Percentiles rank a stretch among this genome's conserved stretches.
These are phyloP conservation scores for Moniliophthora roreri DNA, from an alignment of 1,284 basidiomycete species.

Conservation along the genomic window DNA sequence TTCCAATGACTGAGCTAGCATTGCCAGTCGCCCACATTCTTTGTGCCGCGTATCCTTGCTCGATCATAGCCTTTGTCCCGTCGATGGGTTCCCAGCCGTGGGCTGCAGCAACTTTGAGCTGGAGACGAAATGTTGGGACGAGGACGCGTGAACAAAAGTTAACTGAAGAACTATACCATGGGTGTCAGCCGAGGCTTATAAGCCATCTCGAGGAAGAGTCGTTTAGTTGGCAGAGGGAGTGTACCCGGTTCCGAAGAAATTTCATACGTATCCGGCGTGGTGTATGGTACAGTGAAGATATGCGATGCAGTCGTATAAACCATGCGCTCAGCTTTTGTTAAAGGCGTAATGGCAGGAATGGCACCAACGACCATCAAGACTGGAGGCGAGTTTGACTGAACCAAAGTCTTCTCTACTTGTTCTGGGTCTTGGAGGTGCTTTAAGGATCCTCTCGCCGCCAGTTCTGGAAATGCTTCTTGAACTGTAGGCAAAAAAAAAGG, in stretches of 20 bases:
- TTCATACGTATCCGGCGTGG: not conserved
- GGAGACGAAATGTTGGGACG: slow-evolving; percentile 23
- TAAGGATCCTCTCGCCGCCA: slow-evolving; percentile 10
- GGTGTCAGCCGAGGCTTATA: slow-evolving; percentile 20
- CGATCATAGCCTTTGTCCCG: slow-evolving; percentile 27
- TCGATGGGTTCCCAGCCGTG: slow-evolving; percentile 32
- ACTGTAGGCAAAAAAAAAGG: slow-evolving; percentile 7
- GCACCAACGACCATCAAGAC: slow-evolving; percentile 19
- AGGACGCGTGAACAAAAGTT: too few relatives aligned
- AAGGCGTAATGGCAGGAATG: slow-evolving; percentile 16
- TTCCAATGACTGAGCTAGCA: slow-evolving; percentile 19
- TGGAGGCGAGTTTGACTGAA: slow-evolving; percentile 5
- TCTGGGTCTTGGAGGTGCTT: slow-evolving; percentile 14
- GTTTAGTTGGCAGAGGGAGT: slow-evolving; percentile 13
- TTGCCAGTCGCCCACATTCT: slow-evolving; percentile 25
- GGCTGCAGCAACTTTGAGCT: slow-evolving; percentile 29
- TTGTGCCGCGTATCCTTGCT: slow-evolving; percentile 26
- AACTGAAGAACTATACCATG: too few relatives aligned
- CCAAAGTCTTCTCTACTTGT: slow-evolving; percentile 14
- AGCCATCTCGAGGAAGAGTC: slow-evolving; percentile 35
- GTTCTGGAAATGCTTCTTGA: slow-evolving; percentile 11
- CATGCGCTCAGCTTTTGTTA: slow-evolving; percentile 17
- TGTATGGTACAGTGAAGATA: slow-evolving; percentile 16
- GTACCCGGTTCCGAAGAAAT: not conserved
- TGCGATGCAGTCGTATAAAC: slow-evolving; percentile 18